Evolutionary conservation across 495 filamentous ascomycete genomes (phyloP).

Genomic region (Neurospora sp.): DNA sequence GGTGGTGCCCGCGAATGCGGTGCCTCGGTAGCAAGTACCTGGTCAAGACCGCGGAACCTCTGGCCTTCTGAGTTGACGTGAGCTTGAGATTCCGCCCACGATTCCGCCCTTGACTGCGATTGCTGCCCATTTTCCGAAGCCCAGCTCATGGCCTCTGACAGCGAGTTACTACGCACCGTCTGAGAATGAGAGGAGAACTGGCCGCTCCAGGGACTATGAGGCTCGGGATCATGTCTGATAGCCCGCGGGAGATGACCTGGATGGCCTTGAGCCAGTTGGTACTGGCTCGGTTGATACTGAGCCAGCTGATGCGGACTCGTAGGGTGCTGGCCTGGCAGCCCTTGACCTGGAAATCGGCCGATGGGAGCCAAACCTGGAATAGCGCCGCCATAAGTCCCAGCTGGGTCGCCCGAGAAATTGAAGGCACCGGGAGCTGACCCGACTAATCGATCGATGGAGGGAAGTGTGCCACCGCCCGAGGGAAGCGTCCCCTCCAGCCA

Average conservation of each 20-base stretch:
- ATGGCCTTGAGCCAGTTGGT: neutral
- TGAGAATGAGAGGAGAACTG: constrained; percentile 33
- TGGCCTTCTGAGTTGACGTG: constrained; percentile 6
- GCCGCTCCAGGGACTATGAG: constrained; percentile 29
- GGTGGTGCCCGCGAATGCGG: constrained; percentile 29
- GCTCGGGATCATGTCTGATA: constrained; percentile 26
- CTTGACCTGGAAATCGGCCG: neutral
- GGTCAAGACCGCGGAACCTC: constrained; percentile 24
- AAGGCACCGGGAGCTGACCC: neutral
- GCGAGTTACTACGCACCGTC: constrained; percentile 27
- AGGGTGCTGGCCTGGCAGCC: constrained; percentile 1
- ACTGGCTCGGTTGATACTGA: neutral
- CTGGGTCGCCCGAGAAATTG: neutral
- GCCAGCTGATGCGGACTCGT: neutral
- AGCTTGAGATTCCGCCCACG: constrained; percentile 25
- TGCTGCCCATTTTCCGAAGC: constrained; percentile 19
- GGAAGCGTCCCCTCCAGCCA: constrained; percentile 29
- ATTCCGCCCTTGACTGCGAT: constrained; percentile 29
- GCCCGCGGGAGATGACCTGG: neutral
- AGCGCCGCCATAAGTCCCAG: neutral
- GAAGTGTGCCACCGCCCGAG: constrained; percentile 5
- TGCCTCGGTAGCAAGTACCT: constrained; percentile 25
- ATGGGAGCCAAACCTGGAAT: neutral
- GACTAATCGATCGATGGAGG: constrained; percentile 1
- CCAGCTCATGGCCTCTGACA: constrained; percentile 31